Evolutionary conservation across 306 rosid species (phyloP).

Genomic region (Dicorynia guianensis): DNA sequence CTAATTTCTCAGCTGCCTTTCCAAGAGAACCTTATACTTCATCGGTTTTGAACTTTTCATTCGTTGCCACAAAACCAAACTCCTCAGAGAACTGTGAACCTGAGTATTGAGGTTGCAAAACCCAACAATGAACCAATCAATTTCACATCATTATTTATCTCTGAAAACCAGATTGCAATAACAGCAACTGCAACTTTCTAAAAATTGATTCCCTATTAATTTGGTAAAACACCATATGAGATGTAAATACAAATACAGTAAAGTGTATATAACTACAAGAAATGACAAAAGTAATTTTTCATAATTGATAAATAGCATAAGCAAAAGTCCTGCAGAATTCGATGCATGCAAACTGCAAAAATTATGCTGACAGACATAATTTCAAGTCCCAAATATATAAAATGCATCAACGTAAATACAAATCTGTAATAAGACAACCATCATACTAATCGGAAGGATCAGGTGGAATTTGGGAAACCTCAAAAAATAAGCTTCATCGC

Average conservation of each 20-base stretch:
- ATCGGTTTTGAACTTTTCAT: slow-evolving; percentile 82
- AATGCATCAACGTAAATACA: background rate
- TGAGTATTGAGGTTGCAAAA: slow-evolving; percentile 46
- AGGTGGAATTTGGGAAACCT: background rate
- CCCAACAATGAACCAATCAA: background rate
- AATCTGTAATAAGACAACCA: background rate
- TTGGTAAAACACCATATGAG: background rate
- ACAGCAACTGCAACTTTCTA: slow-evolving; percentile 14
- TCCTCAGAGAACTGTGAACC: slow-evolving; percentile 67
- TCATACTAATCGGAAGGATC: background rate
- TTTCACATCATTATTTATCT: background rate
- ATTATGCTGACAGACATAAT: background rate
- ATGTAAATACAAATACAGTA: too few species aligned
- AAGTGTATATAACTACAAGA: too few species aligned
- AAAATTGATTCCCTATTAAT: background rate
- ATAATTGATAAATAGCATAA: slow-evolving; percentile 12
- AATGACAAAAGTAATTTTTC: background rate
- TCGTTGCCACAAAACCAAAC: slow-evolving; percentile 84
- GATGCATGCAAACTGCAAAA: slow-evolving; percentile 26
- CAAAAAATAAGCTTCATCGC: background rate
- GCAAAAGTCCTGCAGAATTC: slow-evolving; percentile 9
- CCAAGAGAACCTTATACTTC: slow-evolving; percentile 81
- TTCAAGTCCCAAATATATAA: background rate
- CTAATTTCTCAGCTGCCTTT: slow-evolving; percentile 47
- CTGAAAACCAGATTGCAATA: slow-evolving; percentile 11